These are phyloP conservation scores for Xylaria arbuscula DNA, from an alignment of 2,329 filamentous ascomycete species.

Conservation along the genomic window DNA sequence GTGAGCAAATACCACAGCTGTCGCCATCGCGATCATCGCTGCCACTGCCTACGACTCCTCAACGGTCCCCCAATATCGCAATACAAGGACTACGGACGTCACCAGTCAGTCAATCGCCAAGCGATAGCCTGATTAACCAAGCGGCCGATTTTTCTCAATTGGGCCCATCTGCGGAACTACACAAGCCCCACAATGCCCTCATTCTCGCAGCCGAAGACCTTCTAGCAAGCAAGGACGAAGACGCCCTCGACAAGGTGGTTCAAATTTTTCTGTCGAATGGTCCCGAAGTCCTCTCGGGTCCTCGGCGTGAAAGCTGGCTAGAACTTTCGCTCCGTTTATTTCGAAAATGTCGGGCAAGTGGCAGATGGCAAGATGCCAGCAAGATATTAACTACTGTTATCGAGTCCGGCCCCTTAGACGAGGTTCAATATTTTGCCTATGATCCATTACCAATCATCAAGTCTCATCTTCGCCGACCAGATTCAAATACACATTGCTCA, in stretches of 20 bases:
- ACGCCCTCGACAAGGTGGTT: slow-evolving; percentile 42
- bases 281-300: slow-evolving; percentile 22
- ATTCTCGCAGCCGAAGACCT: slow-evolving; percentile 21
- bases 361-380: slow-evolving; percentile 49
- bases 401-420: slow-evolving; percentile 46
- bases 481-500: slow-evolving; percentile 24
- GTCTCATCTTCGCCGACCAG: slow-evolving; percentile 40
- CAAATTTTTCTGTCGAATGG: slow-evolving; percentile 37
- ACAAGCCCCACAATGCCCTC: background rate
- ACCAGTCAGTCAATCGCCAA: background rate
- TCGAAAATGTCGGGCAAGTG: slow-evolving; percentile 48
- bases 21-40: background rate
- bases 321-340: slow-evolving; percentile 49
- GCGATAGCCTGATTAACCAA: background rate
- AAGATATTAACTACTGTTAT: slow-evolving; percentile 48
- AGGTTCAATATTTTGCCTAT: slow-evolving; percentile 52
- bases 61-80: background rate
- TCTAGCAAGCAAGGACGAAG: slow-evolving; percentile 35
- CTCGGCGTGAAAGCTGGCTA: slow-evolving; percentile 42
- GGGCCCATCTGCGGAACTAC: background rate
- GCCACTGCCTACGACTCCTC: background rate
- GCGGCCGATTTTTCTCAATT: background rate
- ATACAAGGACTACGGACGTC: background rate
- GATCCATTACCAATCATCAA: slow-evolving; percentile 52
- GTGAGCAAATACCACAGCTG: background rate